These are phyloP conservation scores for Boletus bicolor DNA, from an alignment of 768 basidiomycete genomes.

Conservation along the genomic window DNA sequence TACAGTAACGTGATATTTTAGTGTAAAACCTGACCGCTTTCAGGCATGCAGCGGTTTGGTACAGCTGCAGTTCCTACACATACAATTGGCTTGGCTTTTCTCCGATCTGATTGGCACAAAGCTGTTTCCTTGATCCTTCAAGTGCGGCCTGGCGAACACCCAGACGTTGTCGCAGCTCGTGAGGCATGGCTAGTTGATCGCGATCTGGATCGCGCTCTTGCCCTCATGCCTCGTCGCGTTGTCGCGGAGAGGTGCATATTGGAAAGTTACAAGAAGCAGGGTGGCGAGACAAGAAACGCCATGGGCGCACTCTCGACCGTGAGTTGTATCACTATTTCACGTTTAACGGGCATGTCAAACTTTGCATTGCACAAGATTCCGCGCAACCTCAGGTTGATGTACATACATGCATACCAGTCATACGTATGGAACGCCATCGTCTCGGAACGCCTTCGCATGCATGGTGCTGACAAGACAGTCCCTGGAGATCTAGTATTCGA, in stretches of 20 bases:
- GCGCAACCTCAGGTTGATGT: slow-evolving; percentile 92
- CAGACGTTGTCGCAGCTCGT: slow-evolving; percentile 80
- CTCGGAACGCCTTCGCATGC: slow-evolving; percentile 83
- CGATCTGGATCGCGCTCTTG: slow-evolving; percentile 77
- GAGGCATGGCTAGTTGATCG: slow-evolving; percentile 85
- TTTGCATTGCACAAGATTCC: slow-evolving; percentile 67
- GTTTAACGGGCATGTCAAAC: not conserved
- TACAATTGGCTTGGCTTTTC: slow-evolving; percentile 84
- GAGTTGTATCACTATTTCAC: slow-evolving; percentile 19
- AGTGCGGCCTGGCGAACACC: slow-evolving; percentile 86
- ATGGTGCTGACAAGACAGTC: slow-evolving; percentile 70
- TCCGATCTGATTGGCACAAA: slow-evolving; percentile 86
- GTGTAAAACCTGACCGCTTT: slow-evolving; percentile 5
- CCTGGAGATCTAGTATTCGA: slow-evolving; percentile 92
- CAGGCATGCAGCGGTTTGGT: slow-evolving; percentile 98
- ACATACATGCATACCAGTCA: slow-evolving; percentile 97
- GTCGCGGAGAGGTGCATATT: slow-evolving; percentile 92
- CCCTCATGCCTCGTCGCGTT: slow-evolving; percentile 83
- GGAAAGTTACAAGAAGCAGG: slow-evolving; percentile 83
- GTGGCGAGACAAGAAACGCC: slow-evolving; percentile 74
- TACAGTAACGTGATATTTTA: not conserved
- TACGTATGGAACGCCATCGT: slow-evolving; percentile 98
- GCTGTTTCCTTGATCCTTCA: slow-evolving; percentile 82
- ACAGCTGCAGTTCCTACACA: slow-evolving; percentile 96
- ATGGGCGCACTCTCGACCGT: slow-evolving; percentile 88